These are phyloP conservation scores for Nakazawaea wyomingensis DNA, from an alignment of 805 yeast species.

Conservation along the genomic window DNA sequence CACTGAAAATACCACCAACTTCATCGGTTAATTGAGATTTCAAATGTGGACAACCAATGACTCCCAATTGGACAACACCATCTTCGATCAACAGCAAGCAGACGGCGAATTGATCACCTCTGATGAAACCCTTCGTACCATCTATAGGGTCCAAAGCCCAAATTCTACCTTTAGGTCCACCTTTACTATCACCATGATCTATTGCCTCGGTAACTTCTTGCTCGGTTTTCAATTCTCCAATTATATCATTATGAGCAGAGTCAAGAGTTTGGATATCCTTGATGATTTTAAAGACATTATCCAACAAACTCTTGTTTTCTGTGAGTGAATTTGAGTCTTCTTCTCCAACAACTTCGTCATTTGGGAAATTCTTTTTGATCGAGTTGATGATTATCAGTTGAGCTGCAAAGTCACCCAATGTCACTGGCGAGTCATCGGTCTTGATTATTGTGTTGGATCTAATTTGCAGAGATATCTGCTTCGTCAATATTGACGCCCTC, in stretches of 20 bases:
- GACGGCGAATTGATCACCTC: conserved; percentile 97
- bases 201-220: conserved; percentile 57
- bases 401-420: conserved; percentile 93
- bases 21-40: conserved; percentile 43
- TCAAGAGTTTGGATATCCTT: conserved; percentile 46
- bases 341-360: conserved; percentile 88
- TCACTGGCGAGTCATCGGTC: conserved; percentile 89
- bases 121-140: conserved; percentile 93
- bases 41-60: conserved; percentile 94
- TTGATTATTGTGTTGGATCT: conserved; percentile 53
- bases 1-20: conserved; percentile 73
- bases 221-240: conserved; percentile 39
- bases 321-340: conserved; percentile 75
- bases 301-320: conserved; percentile 41
- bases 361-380: conserved; percentile 70
- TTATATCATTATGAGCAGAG: conserved; percentile 20
- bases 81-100: conserved; percentile 87
- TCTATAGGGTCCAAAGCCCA: conserved; percentile 99
- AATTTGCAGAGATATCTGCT: conserved; percentile 52
- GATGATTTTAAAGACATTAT: conserved; percentile 57
- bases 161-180: conserved; percentile 75
- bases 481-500: conserved; percentile 76
- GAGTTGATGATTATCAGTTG: conserved; percentile 91
- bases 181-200: conserved; percentile 74
- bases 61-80: conserved; percentile 83